phyloP scores from a whole-genome alignment of 2,329 filamentous ascomycete species.

The Pseudogymnoascus sp. region DNA sequence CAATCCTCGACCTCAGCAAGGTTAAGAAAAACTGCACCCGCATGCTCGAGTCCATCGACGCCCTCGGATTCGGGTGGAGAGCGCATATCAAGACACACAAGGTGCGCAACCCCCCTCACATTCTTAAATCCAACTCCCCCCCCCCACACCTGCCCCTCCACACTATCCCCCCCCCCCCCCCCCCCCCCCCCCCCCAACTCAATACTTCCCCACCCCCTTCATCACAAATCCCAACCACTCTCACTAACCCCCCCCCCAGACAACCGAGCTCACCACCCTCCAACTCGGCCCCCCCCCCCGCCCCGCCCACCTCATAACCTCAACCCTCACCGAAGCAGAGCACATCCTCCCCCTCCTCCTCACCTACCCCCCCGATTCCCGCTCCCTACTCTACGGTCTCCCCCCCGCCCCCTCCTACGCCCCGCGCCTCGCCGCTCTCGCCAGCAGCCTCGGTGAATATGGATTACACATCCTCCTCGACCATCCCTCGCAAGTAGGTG shows the following conservation, averaged over 20 bases:
- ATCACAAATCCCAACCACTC: too few species aligned
- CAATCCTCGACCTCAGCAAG: conserved; percentile 58
- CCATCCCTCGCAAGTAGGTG: conserved; percentile 50
- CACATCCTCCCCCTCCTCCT: conserved; percentile 51
- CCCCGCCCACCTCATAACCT: conserved; percentile 54
- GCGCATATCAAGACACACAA: conserved; percentile 82
- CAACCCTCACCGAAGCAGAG: conserved; percentile 67
- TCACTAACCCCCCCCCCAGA: conserved; percentile 37
- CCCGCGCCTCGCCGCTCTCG: conserved; percentile 49
- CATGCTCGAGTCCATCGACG: conserved; percentile 57
- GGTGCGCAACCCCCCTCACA: conserved; percentile 34
- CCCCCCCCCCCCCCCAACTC: not conserved
- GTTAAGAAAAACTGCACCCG: conserved; percentile 57
- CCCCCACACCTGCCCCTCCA: too few species aligned
- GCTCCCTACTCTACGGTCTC: conserved; percentile 49
- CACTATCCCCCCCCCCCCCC: too few species aligned
- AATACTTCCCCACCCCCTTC: too few species aligned
- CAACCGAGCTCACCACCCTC: conserved; percentile 53
- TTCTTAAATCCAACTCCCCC: too few species aligned
- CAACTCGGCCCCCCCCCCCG: conserved; percentile 52
- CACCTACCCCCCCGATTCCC: conserved; percentile 33
- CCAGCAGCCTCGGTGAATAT: conserved; percentile 43
- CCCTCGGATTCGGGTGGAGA: conserved; percentile 57
- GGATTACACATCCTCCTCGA: conserved; percentile 61
- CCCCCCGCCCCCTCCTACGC: conserved; percentile 55